These are phyloP conservation scores for Coprinellus micaceus DNA, from an alignment of 768 basidiomycete genomes.

Conservation along the genomic window DNA sequence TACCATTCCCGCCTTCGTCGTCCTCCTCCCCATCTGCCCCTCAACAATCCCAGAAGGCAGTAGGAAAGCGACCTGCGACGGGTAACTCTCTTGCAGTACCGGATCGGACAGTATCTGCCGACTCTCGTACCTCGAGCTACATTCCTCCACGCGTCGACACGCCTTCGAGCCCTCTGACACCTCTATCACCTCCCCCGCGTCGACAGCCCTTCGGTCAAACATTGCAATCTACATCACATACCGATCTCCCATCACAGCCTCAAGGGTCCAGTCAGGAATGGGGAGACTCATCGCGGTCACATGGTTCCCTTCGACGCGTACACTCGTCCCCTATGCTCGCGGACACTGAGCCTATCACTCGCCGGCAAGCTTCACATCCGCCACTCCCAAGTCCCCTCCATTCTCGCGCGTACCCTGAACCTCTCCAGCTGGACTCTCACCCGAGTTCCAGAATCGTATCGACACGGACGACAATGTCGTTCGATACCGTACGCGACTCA, in stretches of 20 bases:
- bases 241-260: not conserved
- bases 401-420: not conserved
- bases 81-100: not conserved
- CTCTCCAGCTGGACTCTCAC: not conserved
- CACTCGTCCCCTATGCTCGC: not conserved
- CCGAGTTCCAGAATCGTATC: not conserved
- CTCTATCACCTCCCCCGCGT: not conserved
- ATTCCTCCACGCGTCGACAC: not conserved
- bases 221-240: not conserved
- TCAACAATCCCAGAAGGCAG: not conserved
- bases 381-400: not conserved
- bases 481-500: not conserved
- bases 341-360: not conserved
- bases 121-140: not conserved
- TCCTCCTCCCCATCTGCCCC: not conserved
- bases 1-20: not conserved
- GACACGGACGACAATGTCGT: not conserved
- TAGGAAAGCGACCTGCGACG: too few species aligned
- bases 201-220: not conserved
- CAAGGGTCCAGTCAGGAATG: not conserved
- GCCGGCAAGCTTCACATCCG: not conserved
- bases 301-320: not conserved
- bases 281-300: not conserved
- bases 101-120: not conserved
- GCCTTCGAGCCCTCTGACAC: not conserved